Evolutionary conservation across 2,329 filamentous ascomycete genomes (phyloP).

Genomic region (Botrytis elliptica): DNA sequence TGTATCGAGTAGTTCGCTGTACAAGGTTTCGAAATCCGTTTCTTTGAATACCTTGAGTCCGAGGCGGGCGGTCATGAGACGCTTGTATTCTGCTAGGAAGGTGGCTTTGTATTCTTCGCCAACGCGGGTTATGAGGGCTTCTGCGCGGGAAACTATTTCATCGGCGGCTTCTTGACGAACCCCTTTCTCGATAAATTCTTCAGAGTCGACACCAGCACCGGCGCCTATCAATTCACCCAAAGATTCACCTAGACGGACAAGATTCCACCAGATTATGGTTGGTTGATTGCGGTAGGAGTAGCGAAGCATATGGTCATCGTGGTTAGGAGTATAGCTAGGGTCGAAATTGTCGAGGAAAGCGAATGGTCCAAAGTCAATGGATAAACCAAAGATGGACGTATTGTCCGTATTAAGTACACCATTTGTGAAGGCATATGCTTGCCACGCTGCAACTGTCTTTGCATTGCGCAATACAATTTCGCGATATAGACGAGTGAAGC

Average conservation of each 20-base stretch:
- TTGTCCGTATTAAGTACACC: conserved; percentile 98
- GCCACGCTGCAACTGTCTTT: conserved; percentile 85
- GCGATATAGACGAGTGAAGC: conserved; percentile 82
- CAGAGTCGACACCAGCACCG: conserved; percentile 68
- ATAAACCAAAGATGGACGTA: conserved; percentile 84
- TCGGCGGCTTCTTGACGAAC: conserved; percentile 66
- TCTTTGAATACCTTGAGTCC: conserved; percentile 70
- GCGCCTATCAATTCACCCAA: conserved; percentile 85
- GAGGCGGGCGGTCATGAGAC: conserved; percentile 75
- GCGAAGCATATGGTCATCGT: conserved; percentile 83
- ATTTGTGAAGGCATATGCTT: conserved; percentile 99
- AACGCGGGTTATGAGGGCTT: conserved; percentile 74
- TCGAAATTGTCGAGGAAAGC: conserved; percentile 98
- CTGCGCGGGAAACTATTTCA: conserved; percentile 73
- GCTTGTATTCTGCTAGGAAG: conserved; percentile 87
- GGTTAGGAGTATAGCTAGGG: conserved; percentile 90
- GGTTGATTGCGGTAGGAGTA: conserved; percentile 95
- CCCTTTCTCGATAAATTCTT: conserved; percentile 69
- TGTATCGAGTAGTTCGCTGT: conserved; percentile 78
- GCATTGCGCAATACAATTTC: conserved; percentile 86
- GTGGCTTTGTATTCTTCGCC: conserved; percentile 87
- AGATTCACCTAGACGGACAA: conserved; percentile 85
- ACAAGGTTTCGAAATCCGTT: conserved; percentile 75
- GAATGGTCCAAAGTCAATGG: conserved; percentile 93
- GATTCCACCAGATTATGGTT: conserved; percentile 97